A percentile compares a stretch with the other conserved stretches of the same genome.
phyloP scores from a whole-genome alignment of 306 rosid species.

The Lathyrus tuberosus region DNA sequence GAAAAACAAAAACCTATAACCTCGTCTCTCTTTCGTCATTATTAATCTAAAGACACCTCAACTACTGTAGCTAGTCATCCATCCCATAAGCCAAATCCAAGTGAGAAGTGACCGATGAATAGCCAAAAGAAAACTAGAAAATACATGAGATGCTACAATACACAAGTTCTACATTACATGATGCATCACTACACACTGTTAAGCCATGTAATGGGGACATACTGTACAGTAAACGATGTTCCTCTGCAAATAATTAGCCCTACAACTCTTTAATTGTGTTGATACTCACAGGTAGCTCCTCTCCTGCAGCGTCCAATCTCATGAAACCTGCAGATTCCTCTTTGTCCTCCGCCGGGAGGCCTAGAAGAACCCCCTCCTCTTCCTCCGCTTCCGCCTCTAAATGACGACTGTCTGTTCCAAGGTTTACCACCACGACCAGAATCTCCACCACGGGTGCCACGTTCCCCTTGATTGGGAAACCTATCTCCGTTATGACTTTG shows the following conservation, averaged over 20 bases:
- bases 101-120: constrained; percentile 31
- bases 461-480: constrained; percentile 62
- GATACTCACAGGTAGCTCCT: constrained; percentile 81
- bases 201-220: constrained; percentile 45
- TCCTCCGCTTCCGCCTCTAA: constrained; percentile 58
- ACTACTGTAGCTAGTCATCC: constrained; percentile 27
- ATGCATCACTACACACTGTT: constrained; percentile 51
- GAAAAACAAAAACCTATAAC: not conserved
- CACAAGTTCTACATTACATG: constrained; percentile 50
- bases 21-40: constrained; percentile 1
- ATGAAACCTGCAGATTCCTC: constrained; percentile 75
- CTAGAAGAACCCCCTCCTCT: constrained; percentile 75
- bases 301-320: constrained; percentile 91
- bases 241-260: constrained; percentile 42
- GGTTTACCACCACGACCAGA: constrained; percentile 68
- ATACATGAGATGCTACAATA: constrained; percentile 45
- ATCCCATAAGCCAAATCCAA: constrained; percentile 35
- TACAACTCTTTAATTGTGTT: constrained; percentile 63
- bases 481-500: constrained; percentile 68
- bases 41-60: constrained; percentile 23
- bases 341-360: constrained; percentile 72
- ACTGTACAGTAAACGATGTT: constrained; percentile 78
- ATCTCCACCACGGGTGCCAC: constrained; percentile 63
- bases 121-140: constrained; percentile 24
- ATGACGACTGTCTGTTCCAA: constrained; percentile 80